Conservation (phyloP, 805 yeast genomes). For the Candida fluviatilis region DNA sequence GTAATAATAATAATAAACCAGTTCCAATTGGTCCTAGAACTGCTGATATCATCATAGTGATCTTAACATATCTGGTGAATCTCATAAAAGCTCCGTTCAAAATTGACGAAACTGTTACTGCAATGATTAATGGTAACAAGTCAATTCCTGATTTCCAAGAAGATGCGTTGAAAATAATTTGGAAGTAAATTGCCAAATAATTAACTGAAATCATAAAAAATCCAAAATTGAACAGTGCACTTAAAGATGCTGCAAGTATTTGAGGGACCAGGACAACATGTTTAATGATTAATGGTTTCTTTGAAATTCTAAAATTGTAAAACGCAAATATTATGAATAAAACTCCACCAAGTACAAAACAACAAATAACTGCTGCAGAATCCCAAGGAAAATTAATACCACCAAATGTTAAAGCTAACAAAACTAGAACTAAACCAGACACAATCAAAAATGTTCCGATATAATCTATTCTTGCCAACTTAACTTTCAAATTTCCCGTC, state of each 20-base stretch:
- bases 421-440: slow-evolving; percentile 40
- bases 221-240: slow-evolving; percentile 31
- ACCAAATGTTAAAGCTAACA: slow-evolving; percentile 53
- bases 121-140: slow-evolving; percentile 30
- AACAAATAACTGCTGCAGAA: slow-evolving; percentile 48
- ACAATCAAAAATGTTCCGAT: slow-evolving; percentile 44
- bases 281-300: slow-evolving; percentile 44
- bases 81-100: slow-evolving; percentile 28
- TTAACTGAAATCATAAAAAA: slow-evolving; percentile 37
- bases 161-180: slow-evolving; percentile 30
- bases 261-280: slow-evolving; percentile 34
- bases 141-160: slow-evolving; percentile 36
- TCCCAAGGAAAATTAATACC: slow-evolving; percentile 50
- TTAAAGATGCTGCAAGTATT: slow-evolving; percentile 34
- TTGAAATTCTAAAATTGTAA: slow-evolving; percentile 41
- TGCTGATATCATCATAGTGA: slow-evolving; percentile 26
- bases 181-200: slow-evolving; percentile 36
- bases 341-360: slow-evolving; percentile 45
- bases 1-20: slow-evolving; percentile 28
- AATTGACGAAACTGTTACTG: slow-evolving; percentile 30
- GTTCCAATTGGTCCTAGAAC: slow-evolving; percentile 30
- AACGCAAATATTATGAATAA: slow-evolving; percentile 28
- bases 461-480: slow-evolving; percentile 45
- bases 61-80: slow-evolving; percentile 24
- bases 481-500: slow-evolving; percentile 31